These are phyloP conservation scores for Kwoniella sp. DNA, from an alignment of 768 basidiomycete species.

Conservation along the genomic window DNA sequence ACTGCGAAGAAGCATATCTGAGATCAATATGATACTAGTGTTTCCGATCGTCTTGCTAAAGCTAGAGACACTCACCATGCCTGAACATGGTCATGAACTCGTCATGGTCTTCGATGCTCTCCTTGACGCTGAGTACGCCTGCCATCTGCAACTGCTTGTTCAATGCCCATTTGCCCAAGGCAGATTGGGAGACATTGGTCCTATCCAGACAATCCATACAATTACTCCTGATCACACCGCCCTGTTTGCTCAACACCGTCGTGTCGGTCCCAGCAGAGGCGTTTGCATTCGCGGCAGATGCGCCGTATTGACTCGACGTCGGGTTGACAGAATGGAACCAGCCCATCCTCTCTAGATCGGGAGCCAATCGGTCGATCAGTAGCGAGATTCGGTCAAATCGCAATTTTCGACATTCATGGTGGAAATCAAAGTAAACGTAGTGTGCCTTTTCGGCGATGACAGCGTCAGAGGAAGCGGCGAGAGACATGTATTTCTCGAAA, in stretches of 20 bases:
- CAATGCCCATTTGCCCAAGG: conserved; percentile 82
- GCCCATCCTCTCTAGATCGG: conserved; percentile 59
- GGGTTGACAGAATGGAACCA: conserved; percentile 46
- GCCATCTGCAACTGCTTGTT: conserved; percentile 72
- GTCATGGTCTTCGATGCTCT: conserved; percentile 78
- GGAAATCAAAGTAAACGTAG: conserved; percentile 95
- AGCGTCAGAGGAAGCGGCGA: conserved; percentile 58
- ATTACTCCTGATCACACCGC: conserved; percentile 83
- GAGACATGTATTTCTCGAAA: conserved; percentile 74
- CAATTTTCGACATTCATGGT: conserved; percentile 90
- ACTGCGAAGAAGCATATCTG: conserved; percentile 63
- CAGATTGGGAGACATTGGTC: conserved; percentile 93
- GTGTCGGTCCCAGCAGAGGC: conserved; percentile 59
- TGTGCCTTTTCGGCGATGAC: conserved; percentile 67
- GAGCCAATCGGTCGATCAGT: conserved; percentile 71
- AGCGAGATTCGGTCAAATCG: conserved; percentile 89
- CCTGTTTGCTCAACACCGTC: conserved; percentile 62
- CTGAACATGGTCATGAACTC: conserved; percentile 79
- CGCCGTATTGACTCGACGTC: conserved; percentile 50
- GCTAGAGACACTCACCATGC: conserved; percentile 73
- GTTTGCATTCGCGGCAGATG: conserved; percentile 1
- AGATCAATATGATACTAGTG: too few species aligned
- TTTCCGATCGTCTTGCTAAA: too few species aligned
- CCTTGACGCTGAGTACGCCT: conserved; percentile 71
- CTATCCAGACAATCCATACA: conserved; percentile 95